phyloP scores from a whole-genome alignment of 768 basidiomycete genomes.

The Mycena floridula region DNA sequence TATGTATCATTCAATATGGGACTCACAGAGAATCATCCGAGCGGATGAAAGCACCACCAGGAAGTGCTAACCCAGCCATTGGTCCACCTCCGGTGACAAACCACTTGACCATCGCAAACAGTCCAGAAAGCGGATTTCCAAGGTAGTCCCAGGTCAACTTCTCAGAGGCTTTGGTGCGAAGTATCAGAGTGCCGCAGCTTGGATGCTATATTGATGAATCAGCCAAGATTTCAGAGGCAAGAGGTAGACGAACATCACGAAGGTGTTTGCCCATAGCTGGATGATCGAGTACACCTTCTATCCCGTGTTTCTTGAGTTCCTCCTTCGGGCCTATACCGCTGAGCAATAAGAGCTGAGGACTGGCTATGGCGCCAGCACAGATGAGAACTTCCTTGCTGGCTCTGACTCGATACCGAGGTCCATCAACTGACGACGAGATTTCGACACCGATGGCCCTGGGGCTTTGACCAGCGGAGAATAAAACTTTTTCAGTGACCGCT shows the following conservation, averaged over 20 bases:
- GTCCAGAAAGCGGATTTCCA: neutral
- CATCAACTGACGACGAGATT: constrained; percentile 1
- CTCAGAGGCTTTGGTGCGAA: neutral
- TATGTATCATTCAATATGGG: too few relatives aligned
- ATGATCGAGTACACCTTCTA: constrained; percentile 12
- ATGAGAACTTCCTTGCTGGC: constrained; percentile 47
- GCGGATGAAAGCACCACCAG: constrained; percentile 26
- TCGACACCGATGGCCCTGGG: constrained; percentile 10
- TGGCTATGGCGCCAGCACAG: constrained; percentile 16
- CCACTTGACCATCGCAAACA: neutral
- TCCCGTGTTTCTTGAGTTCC: constrained; percentile 10
- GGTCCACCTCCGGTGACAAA: neutral
- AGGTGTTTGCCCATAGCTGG: constrained; percentile 20
- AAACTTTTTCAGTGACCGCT: constrained; percentile 2
- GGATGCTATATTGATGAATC: neutral
- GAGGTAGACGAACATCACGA: constrained; percentile 8
- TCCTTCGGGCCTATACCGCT: constrained; percentile 20
- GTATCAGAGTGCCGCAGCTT: neutral
- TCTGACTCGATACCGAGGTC: constrained; percentile 23
- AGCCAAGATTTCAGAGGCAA: neutral
- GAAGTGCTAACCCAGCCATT: neutral
- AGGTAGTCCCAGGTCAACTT: neutral
- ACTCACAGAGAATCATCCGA: constrained; percentile 23
- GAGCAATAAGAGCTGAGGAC: constrained; percentile 18
- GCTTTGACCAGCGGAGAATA: constrained; percentile 1